Evolutionary conservation across 2,329 filamentous ascomycete species (phyloP), one percentile per base, ranked within the genome.

Genomic region (Arthrobotrys pseudoclavata): DNA sequence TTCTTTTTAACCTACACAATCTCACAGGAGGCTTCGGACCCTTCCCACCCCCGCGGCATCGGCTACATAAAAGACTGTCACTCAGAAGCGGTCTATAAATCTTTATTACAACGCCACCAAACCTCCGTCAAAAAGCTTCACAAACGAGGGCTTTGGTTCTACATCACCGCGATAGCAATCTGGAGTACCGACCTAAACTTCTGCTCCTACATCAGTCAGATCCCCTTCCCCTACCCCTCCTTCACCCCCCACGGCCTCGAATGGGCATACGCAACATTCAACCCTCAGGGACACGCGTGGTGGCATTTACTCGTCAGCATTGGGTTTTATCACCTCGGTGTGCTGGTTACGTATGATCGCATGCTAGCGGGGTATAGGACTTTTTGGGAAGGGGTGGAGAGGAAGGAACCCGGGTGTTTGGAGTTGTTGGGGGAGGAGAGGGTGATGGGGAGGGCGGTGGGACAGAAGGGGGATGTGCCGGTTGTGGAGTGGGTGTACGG

Each of bases 241-340:
- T 20, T 76, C 2, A 47, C 31, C 22, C n/a, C 26, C 1, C 42
- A 50, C 12, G 66, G 52, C 1, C 10, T 76, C 4, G 40, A 67
- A 9, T 76, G 66, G 72, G 47, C 67, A 13, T 12, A 48, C 18
- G 70, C 72, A 1, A 76, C 72, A 3, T 57, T 76, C 31, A 76
- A 76, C 47, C 72, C 72, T 18, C 72, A 76, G 45, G 72, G 72
- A 29, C 72, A 76, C 31, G 72, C 72, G 4, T 76, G 72, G 72
- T 76, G 72, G 72, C 72, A 76, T 40, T 61, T 76, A 13, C 26
- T 76, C 3, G 72, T 76, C 5, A 76, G 72, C 31, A 37, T 67
- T 60, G 72, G 72, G 26, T 76, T 76, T 55, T 76, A 76, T 24
- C 57, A 76, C 15, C 12, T 76, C 1, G 72, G 72, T 4, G 12